These are phyloP conservation scores for Sclerotinia borealis DNA, from an alignment of 2,329 filamentous ascomycete genomes.

Conservation along the genomic window DNA sequence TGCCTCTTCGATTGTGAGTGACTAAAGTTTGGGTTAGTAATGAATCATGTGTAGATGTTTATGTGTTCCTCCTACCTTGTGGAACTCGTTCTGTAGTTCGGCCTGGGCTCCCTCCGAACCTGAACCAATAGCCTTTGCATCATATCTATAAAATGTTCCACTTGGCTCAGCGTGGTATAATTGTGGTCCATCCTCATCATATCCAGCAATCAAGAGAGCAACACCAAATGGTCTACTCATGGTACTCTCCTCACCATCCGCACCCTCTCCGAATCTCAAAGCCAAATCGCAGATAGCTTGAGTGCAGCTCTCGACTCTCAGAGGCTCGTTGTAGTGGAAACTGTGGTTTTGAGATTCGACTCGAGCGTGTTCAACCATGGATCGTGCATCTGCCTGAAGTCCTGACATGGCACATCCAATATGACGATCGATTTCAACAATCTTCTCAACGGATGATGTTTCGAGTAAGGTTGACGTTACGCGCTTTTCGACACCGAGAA, in stretches of 20 bases:
- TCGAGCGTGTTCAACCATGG: constrained; percentile 96
- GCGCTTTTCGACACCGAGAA: constrained; percentile 97
- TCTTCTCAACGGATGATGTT: constrained; percentile 97
- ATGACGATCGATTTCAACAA: constrained; percentile 98
- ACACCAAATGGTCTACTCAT: constrained; percentile 98
- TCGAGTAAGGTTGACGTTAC: constrained; percentile 96
- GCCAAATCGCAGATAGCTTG: constrained; percentile 98
- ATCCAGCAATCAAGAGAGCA: constrained; percentile 90
- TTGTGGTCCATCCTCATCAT: constrained; percentile 93
- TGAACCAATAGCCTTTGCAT: constrained; percentile 96
- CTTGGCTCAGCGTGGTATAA: constrained; percentile 98
- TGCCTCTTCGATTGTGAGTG: constrained; percentile 83
- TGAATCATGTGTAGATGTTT: not conserved
- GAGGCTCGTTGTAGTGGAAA: constrained; percentile 95
- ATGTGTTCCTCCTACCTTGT: constrained; percentile 54
- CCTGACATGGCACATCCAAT: constrained; percentile 99
- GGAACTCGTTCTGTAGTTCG: constrained; percentile 97
- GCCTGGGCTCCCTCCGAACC: constrained; percentile 96
- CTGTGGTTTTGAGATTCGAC: constrained; percentile 96
- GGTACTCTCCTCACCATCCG: constrained; percentile 95
- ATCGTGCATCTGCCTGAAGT: constrained; percentile 92
- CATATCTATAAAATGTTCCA: constrained; percentile 97
- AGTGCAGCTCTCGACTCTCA: constrained; percentile 95
- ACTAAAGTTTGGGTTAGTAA: constrained; percentile 43
- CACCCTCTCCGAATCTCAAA: constrained; percentile 92